Evolutionary conservation across 1,284 basidiomycete species (phyloP).

Genomic region (Cronartium ribicola): DNA sequence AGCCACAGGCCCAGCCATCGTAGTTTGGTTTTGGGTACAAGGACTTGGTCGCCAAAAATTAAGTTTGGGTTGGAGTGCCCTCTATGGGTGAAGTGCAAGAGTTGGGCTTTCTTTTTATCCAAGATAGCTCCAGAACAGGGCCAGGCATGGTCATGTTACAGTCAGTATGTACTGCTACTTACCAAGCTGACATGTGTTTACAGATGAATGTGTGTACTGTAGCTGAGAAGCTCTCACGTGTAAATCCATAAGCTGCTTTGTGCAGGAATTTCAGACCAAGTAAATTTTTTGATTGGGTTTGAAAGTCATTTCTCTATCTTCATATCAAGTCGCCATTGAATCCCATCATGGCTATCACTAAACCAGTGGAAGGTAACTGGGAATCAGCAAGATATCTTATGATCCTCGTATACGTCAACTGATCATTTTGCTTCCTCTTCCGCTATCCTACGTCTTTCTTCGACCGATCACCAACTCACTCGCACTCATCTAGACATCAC

Average conservation of each 20-base stretch:
- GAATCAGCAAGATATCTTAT: neutral
- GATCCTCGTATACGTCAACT: neutral
- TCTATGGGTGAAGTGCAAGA: conserved; percentile 10
- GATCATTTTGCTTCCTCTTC: neutral
- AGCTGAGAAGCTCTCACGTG: too few relatives aligned
- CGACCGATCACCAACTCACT: neutral
- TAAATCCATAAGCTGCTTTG: too few relatives aligned
- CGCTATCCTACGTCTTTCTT: neutral
- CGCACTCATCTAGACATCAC: conserved; percentile 24
- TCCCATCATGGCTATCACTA: conserved; percentile 36
- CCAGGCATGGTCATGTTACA: too few relatives aligned
- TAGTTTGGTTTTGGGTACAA: neutral
- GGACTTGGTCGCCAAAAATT: neutral
- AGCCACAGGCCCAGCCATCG: neutral
- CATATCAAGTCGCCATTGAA: neutral
- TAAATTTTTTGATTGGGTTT: too few relatives aligned
- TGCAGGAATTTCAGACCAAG: too few relatives aligned
- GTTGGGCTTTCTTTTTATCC: conserved; percentile 11
- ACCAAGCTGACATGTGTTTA: too few relatives aligned
- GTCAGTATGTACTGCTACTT: too few relatives aligned
- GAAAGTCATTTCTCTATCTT: too few relatives aligned
- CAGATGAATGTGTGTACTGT: too few relatives aligned
- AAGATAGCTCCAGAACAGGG: conserved; percentile 7
- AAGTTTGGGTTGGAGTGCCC: neutral
- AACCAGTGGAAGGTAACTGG: conserved; percentile 34